phyloP scores from a whole-genome alignment of 192 early-diverging fungal genomes.

The Rhizophagus prolifer region DNA sequence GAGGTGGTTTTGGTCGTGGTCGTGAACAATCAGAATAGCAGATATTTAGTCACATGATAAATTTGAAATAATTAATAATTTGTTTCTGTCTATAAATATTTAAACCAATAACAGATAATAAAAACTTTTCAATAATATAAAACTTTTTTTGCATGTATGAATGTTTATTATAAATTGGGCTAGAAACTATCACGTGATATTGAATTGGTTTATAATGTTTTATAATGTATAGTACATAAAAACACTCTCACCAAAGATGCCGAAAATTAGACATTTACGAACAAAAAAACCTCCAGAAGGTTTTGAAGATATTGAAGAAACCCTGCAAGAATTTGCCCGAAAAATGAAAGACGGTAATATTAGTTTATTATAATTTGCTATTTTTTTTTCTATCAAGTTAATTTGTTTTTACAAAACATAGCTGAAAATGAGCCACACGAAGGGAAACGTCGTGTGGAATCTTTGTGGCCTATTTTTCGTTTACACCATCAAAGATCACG shows the following conservation, averaged over 20 bases:
- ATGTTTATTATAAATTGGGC: too few species aligned
- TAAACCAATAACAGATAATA: too few species aligned
- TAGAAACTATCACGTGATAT: too few species aligned
- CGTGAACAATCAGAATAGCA: background rate
- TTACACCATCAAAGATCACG: slow-evolving; percentile 97
- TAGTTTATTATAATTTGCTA: slow-evolving; percentile 9
- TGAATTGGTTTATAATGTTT: too few species aligned
- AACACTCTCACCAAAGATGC: slow-evolving; percentile 47
- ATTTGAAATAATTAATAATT: too few species aligned
- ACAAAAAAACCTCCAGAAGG: slow-evolving; percentile 90
- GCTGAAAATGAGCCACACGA: slow-evolving; percentile 94
- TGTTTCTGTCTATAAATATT: too few species aligned
- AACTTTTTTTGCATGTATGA: too few species aligned
- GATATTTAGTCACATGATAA: too few species aligned
- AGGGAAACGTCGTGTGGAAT: slow-evolving; percentile 91
- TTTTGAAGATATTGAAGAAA: slow-evolving; percentile 95
- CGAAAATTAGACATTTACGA: slow-evolving; percentile 72
- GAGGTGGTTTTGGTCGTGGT: slow-evolving; percentile 62
- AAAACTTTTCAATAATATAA: too few species aligned
- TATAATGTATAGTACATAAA: too few species aligned
- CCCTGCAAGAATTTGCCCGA: slow-evolving; percentile 80
- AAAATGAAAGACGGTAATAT: slow-evolving; percentile 93
- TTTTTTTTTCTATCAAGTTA: background rate
- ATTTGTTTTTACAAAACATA: slow-evolving; percentile 32
- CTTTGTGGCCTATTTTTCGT: slow-evolving; percentile 91